These are phyloP conservation scores for Lactuca sativa DNA, from an alignment of 129 eudicot genomes.

Conservation along the genomic window DNA sequence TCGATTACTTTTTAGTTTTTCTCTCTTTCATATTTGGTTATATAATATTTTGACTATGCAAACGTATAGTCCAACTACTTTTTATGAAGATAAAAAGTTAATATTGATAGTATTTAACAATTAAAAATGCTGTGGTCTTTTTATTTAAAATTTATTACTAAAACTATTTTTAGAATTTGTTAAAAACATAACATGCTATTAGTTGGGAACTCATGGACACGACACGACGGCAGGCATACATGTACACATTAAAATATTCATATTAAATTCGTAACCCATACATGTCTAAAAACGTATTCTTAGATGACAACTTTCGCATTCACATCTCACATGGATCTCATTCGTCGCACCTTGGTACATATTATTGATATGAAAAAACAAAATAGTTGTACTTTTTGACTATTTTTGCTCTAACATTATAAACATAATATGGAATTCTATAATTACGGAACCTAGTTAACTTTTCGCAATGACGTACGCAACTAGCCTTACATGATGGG, in stretches of 20 bases:
- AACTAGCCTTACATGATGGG: no score
- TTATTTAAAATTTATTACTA: not conserved
- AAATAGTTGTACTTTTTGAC: not conserved
- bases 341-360: not conserved
- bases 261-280: conserved; percentile 1
- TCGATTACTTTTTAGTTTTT: no score
- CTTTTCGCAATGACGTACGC: not conserved
- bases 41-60: no score
- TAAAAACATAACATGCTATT: not conserved
- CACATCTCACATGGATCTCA: conserved; percentile 4
- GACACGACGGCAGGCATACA: not conserved
- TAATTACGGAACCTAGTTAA: not conserved
- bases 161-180: no score
- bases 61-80: no score
- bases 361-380: not conserved
- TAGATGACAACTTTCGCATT: not conserved
- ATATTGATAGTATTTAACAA: no score
- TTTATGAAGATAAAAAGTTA: no score
- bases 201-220: not conserved
- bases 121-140: no score
- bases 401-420: not conserved
- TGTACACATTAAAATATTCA: not conserved
- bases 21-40: no score
- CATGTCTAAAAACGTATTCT: not conserved
- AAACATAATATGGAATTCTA: not conserved